A percentile compares a stretch with the other conserved stretches of the same genome.
phyloP scores from a whole-genome alignment of 495 filamentous ascomycete species.

The Lepraria neglecta region DNA sequence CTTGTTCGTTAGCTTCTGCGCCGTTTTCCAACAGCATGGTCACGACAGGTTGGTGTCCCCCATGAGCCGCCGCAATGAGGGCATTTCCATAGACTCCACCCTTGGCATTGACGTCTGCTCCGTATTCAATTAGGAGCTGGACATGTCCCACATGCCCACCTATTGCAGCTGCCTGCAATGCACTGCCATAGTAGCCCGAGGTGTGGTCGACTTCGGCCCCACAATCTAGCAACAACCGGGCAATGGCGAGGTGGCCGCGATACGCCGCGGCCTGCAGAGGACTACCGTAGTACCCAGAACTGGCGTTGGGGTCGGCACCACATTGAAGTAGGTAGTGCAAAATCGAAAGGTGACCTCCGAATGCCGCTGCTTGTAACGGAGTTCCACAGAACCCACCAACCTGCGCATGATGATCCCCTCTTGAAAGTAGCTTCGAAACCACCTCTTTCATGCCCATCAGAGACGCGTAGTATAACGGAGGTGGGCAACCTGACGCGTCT shows the following conservation, averaged over 20 bases:
- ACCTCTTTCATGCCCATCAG: background rate
- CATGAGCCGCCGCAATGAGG: slow-evolving; percentile 23
- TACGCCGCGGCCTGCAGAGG: slow-evolving; percentile 32
- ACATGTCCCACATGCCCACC: slow-evolving; percentile 16
- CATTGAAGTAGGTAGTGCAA: slow-evolving; percentile 8
- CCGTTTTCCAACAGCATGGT: slow-evolving; percentile 21
- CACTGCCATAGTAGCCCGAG: slow-evolving; percentile 23
- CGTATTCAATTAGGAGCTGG: slow-evolving; percentile 15
- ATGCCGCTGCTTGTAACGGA: slow-evolving; percentile 23
- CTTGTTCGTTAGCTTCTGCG: slow-evolving; percentile 15
- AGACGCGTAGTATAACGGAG: slow-evolving; percentile 3
- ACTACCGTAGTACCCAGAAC: slow-evolving; percentile 26
- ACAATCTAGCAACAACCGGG: slow-evolving; percentile 26
- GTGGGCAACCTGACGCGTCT: background rate
- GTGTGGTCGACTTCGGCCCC: slow-evolving; percentile 32
- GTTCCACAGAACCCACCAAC: slow-evolving; percentile 17
- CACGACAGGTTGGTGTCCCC: slow-evolving; percentile 12
- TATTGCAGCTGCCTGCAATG: slow-evolving; percentile 31
- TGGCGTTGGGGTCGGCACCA: slow-evolving; percentile 25
- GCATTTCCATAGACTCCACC: slow-evolving; percentile 15
- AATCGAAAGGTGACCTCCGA: background rate
- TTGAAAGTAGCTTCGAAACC: background rate
- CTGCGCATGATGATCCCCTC: background rate
- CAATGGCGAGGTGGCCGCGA: slow-evolving; percentile 18
- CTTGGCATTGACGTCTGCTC: slow-evolving; percentile 22